phyloP scores from a whole-genome alignment of 176 grass and related monocot species.

The Tillandsia leiboldiana region DNA sequence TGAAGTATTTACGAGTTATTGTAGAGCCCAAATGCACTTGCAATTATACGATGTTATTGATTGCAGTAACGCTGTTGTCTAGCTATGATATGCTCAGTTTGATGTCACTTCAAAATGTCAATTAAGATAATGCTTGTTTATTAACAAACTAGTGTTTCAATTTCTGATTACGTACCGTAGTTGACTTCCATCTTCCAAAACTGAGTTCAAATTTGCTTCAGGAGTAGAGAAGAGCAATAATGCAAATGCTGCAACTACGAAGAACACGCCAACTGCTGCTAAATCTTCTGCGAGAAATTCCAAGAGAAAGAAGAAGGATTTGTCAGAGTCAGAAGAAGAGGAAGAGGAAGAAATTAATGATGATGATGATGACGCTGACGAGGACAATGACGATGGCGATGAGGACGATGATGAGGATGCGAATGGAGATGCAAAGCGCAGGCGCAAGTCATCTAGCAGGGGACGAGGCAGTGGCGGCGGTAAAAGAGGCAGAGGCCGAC shows the following conservation, averaged over 20 bases:
- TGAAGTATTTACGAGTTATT: too few species aligned
- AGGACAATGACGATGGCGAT: conserved; percentile 28
- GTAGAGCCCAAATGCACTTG: too few species aligned
- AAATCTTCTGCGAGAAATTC: conserved; percentile 34
- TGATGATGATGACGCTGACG: conserved; percentile 14
- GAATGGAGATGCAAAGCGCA: conserved; percentile 35
- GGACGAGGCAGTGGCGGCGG: conserved; percentile 53
- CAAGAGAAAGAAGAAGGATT: conserved; percentile 74
- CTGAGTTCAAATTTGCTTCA: conserved; percentile 16
- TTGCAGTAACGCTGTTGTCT: too few species aligned
- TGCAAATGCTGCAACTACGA: conserved; percentile 15
- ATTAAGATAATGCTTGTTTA: too few species aligned
- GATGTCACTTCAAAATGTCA: too few species aligned
- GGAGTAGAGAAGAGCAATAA: conserved; percentile 33
- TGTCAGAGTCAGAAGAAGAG: conserved; percentile 54
- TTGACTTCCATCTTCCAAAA: background rate
- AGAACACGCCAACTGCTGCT: conserved; percentile 39
- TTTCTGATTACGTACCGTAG: background rate
- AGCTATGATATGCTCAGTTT: too few species aligned
- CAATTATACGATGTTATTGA: too few species aligned
- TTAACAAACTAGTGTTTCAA: too few species aligned
- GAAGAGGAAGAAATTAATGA: conserved; percentile 5
- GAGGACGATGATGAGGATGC: conserved; percentile 30
- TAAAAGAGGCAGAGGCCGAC: conserved; percentile 41
- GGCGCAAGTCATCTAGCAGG: conserved; percentile 43